These are phyloP conservation scores for Gnomoniopsis sp. DNA, from an alignment of 2,329 filamentous ascomycete genomes.

Conservation along the genomic window DNA sequence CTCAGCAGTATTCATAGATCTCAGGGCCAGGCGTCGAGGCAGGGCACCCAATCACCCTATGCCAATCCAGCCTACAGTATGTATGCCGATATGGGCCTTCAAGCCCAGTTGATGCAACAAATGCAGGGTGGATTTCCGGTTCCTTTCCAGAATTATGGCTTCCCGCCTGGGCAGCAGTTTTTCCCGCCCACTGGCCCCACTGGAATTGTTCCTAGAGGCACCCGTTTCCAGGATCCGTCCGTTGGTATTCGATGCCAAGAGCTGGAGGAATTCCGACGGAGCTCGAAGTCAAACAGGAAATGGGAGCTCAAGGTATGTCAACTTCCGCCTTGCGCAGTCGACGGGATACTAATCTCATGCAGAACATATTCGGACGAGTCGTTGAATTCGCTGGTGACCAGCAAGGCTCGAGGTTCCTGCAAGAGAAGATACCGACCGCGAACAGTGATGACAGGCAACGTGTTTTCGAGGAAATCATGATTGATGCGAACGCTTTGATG, in stretches of 20 bases:
- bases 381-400: slow-evolving; percentile 97
- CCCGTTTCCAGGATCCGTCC: slow-evolving; percentile 43
- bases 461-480: slow-evolving; percentile 82
- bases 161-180: slow-evolving; percentile 4
- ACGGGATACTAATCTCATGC: slow-evolving; percentile 16
- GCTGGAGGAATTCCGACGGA: slow-evolving; percentile 76
- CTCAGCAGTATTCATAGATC: slow-evolving; percentile 6
- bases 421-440: slow-evolving; percentile 84
- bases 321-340: not conserved
- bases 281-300: slow-evolving; percentile 66
- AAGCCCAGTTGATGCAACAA: slow-evolving; percentile 10
- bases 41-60: slow-evolving; percentile 12
- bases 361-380: slow-evolving; percentile 81
- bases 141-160: slow-evolving; percentile 6
- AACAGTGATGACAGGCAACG: slow-evolving; percentile 95
- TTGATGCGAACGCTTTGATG: slow-evolving; percentile 85
- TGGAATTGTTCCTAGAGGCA: not conserved
- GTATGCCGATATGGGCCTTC: not conserved
- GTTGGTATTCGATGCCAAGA: slow-evolving; percentile 66
- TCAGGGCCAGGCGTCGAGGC: slow-evolving; percentile 11
- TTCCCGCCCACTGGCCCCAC: slow-evolving; percentile 15
- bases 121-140: not conserved
- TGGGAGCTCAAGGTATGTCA: slow-evolving; percentile 71
- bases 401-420: slow-evolving; percentile 92
- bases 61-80: slow-evolving; percentile 2